Evolutionary conservation across 805 yeast genomes (phyloP).

Genomic region (Candida incommunis): DNA sequence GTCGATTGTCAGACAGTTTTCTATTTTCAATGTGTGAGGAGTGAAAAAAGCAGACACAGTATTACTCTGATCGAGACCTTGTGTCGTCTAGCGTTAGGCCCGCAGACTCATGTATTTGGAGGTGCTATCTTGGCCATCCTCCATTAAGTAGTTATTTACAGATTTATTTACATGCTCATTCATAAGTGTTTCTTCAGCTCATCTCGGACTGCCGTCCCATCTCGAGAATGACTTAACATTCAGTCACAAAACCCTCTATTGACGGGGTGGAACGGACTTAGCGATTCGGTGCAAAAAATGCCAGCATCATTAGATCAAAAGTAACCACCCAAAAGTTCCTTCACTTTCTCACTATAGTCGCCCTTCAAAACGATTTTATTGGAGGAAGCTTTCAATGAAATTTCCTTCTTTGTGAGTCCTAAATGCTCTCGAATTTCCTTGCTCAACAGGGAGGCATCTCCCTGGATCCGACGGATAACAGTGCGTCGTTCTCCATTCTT

Average conservation of each 20-base stretch:
- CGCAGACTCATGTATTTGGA: too few relatives aligned
- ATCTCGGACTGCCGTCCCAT: too few relatives aligned
- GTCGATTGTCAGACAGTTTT: slow-evolving; percentile 91
- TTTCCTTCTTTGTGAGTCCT: slow-evolving; percentile 30
- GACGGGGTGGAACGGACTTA: too few relatives aligned
- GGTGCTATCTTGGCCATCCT: too few relatives aligned
- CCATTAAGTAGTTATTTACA: too few relatives aligned
- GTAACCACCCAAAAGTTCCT: slow-evolving; percentile 19
- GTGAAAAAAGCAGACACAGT: too few relatives aligned
- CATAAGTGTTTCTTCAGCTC: too few relatives aligned
- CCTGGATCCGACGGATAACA: slow-evolving; percentile 56
- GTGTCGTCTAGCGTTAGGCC: too few relatives aligned
- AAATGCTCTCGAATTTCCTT: slow-evolving; percentile 44
- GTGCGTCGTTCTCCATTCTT: slow-evolving; percentile 51
- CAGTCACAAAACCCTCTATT: too few relatives aligned
- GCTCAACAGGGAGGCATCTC: slow-evolving; percentile 52
- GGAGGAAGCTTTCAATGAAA: slow-evolving; percentile 36
- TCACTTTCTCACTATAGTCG: slow-evolving; percentile 25
- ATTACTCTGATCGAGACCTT: too few relatives aligned
- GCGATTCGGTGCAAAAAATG: not conserved
- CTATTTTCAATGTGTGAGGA: slow-evolving; percentile 69
- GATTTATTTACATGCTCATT: too few relatives aligned
- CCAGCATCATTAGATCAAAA: slow-evolving; percentile 19
- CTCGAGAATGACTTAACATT: too few relatives aligned
- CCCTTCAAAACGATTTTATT: slow-evolving; percentile 42